Conservation (phyloP, 2,329 filamentous ascomycete species). For the Thelonectria discophora region DNA sequence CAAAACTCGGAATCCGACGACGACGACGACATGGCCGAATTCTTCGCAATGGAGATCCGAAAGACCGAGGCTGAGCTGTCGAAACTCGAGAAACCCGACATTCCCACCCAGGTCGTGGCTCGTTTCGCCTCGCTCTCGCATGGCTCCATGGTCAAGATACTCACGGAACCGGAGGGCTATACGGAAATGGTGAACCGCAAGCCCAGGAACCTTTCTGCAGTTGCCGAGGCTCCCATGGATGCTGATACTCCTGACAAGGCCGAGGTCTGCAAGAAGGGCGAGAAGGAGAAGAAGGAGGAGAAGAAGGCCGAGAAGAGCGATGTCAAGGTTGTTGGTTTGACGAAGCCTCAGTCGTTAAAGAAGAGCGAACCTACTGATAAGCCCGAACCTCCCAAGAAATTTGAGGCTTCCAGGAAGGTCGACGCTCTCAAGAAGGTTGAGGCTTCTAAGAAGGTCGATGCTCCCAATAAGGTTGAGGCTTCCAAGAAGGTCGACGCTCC, state of each 20-base stretch:
- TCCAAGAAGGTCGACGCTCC: background rate
- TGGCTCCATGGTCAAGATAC: constrained; percentile 58
- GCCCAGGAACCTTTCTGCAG: constrained; percentile 42
- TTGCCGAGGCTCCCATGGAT: constrained; percentile 15
- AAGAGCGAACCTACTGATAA: too few species aligned
- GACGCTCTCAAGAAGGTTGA: too few species aligned
- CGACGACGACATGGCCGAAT: constrained; percentile 67
- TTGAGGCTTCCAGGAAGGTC: too few species aligned
- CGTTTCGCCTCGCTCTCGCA: constrained; percentile 60
- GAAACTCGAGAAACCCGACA: constrained; percentile 54
- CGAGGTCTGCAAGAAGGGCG: background rate
- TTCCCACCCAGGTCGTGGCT: constrained; percentile 53
- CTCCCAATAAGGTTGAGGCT: constrained; percentile 24
- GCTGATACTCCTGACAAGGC: constrained; percentile 6
- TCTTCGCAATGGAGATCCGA: constrained; percentile 62
- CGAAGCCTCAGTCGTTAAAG: too few species aligned
- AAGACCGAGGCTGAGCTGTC: constrained; percentile 61
- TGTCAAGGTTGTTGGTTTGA: too few species aligned
- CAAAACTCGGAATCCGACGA: constrained; percentile 61
- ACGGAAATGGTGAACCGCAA: constrained; percentile 54
- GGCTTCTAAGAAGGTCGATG: background rate
- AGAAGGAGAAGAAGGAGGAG: too few species aligned
- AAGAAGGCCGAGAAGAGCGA: too few species aligned
- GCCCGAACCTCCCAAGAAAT: too few species aligned
- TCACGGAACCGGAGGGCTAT: constrained; percentile 56